Percentiles rank a stretch among this genome's conserved stretches.
phyloP scores from a whole-genome alignment of 108 stramenopile genomes.

The Cyclotella choctawhatcheeana region DNA sequence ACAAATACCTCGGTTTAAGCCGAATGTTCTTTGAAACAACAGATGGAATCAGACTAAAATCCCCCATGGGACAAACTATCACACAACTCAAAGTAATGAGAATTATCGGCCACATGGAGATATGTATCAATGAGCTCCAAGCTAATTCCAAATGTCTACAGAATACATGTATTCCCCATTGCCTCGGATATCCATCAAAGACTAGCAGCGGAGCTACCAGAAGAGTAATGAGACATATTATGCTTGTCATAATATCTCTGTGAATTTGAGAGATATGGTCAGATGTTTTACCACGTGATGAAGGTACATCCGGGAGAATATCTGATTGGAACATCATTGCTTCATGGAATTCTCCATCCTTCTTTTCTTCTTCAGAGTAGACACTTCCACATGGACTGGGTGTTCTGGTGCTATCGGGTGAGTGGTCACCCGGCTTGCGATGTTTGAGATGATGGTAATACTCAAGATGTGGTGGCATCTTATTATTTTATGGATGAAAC shows the following conservation, averaged over 20 bases:
- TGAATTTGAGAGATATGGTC: no score
- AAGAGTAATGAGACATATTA: background rate
- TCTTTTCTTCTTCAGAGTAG: slow-evolving; percentile 7
- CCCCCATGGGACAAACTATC: slow-evolving; percentile 23
- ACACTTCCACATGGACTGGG: background rate
- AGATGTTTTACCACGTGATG: no score
- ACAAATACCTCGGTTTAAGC: background rate
- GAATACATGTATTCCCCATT: slow-evolving; percentile 8
- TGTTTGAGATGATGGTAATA: slow-evolving; percentile 9
- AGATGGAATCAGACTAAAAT: slow-evolving; percentile 1
- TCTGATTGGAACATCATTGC: background rate
- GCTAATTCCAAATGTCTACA: slow-evolving; percentile 43
- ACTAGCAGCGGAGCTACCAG: slow-evolving; percentile 20
- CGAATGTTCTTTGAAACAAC: background rate
- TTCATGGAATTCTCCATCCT: background rate
- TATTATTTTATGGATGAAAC: background rate
- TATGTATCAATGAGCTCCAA: slow-evolving; percentile 48
- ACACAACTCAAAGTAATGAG: slow-evolving; percentile 9
- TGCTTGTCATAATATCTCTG: background rate
- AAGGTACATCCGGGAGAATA: no score
- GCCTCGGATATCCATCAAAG: slow-evolving; percentile 38
- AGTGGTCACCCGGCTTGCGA: slow-evolving; percentile 6
- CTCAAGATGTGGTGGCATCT: background rate
- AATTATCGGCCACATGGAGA: slow-evolving; percentile 42
- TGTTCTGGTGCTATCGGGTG: background rate